These are phyloP conservation scores for Hypoxylon fragiforme DNA, from an alignment of 495 filamentous ascomycete genomes.

Conservation along the genomic window DNA sequence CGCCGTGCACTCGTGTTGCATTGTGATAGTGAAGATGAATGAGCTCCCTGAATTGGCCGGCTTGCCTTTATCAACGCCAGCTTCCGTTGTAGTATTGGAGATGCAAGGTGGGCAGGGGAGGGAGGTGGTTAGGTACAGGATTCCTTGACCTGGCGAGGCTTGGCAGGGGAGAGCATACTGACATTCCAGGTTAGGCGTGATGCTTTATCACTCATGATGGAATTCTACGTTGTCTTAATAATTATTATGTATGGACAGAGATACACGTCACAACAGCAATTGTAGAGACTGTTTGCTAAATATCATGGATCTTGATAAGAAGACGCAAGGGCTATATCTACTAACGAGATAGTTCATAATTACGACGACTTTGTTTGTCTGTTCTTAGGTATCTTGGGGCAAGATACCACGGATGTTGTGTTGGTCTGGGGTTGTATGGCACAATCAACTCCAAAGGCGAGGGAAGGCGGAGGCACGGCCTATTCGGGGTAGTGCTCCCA, in stretches of 20 bases:
- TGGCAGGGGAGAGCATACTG: constrained; percentile 28
- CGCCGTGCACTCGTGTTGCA: constrained; percentile 18
- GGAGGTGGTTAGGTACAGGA: constrained; percentile 19
- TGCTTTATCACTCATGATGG: constrained; percentile 26
- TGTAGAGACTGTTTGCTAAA: too few relatives aligned
- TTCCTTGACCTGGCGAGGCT: constrained; percentile 31
- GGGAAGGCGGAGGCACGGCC: constrained; percentile 7
- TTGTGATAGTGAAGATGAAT: constrained; percentile 20
- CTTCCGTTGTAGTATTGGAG: constrained; percentile 28
- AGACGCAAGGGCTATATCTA: not conserved
- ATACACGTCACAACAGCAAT: not conserved
- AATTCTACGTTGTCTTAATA: constrained; percentile 11
- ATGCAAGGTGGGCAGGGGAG: constrained; percentile 16
- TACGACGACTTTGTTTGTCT: not conserved
- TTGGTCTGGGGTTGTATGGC: constrained; percentile 14
- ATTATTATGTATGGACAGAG: not conserved
- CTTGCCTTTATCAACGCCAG: constrained; percentile 17
- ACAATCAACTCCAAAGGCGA: constrained; percentile 13
- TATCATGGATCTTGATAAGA: not conserved
- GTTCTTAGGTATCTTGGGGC: too few relatives aligned
- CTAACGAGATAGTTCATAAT: not conserved
- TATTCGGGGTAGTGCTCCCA: constrained; percentile 16
- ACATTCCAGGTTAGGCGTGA: constrained; percentile 16
- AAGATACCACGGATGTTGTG: too few relatives aligned
- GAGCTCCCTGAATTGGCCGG: constrained; percentile 11